Evolutionary conservation across 2,329 filamentous ascomycete species (phyloP), one percentile per base, ranked within the genome.

Genomic region (Cylindrodendrum hubeiense): DNA sequence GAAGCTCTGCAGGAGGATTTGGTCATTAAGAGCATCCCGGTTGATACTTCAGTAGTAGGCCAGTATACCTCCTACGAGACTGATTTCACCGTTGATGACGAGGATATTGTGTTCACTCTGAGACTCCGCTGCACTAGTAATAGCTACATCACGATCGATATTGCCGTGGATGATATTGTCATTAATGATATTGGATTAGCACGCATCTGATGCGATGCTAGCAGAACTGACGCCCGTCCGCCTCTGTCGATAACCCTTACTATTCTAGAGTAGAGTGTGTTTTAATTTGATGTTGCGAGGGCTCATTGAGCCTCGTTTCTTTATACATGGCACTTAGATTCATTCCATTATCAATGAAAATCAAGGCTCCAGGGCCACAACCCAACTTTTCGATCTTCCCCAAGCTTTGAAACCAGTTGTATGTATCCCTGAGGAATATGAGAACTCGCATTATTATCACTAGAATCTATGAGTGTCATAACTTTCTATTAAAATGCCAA

Each of bases 101-200:
- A 51, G 15, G 50, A 65, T 6, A 17, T 54, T 34, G 28, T 24
- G 1, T 17, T 67, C 12, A 57, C 30, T 5, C n/a, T 65, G 34
- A 65, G 53, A 44, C 65, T 67, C 13, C 57, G 57, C 33, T 65
- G 61, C 43, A 39, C 57, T 5, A 5, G 2, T 3, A 5, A 46
- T 13, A 39, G 43, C 1, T 9, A 3, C 5, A 49, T 65, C 37
- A 55, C 47, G 2, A 22, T 67, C 13, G 57, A 50, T 4, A 26
- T 65, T 55, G 65, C 43, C 7, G 39, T 67, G 15, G 65, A 67
- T 24, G 53, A 65, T 33, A 33, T 67, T n/a, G 13, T 22, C 6
- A 28, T 67, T 0, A 24, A 34, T 6, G 33, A 56, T 1, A 51
- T 60, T 46, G 44, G 55, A 34, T 15, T 21, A 37, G 51, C 33